Evolutionary conservation across 805 yeast genomes (phyloP), one percentile per base, ranked within the genome.

Genomic region (Candida multigemmis): DNA sequence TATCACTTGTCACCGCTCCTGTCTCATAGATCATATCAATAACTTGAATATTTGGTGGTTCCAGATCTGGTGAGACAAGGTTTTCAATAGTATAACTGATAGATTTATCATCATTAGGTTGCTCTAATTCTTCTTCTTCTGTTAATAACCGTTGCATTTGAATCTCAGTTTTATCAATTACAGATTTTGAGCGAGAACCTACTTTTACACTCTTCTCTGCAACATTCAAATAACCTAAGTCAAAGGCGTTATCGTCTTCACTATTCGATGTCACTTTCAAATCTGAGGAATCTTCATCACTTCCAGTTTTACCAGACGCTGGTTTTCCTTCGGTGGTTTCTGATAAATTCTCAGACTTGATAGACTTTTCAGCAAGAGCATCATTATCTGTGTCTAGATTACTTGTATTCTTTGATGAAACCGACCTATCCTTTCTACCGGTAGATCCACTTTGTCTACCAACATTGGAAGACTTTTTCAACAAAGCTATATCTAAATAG

Each of bases 21-120:
- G 71, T 55, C 36, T 81, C 83, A 40, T 70, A 72, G 23, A 80
- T 67, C 24, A 73, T 46, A 32, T 75, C 77, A 22, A 81, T 59
- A 5, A 74, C 56, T 23, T 56, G 51, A 33, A 71, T 76, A 9
- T 68, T 57, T 4, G 85, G 76, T 9, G 72, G 61, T 2, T 72
- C 66, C 0, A 79, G 58, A 27, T 63, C 56, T 2, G 77, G 71
- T 0, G 74, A 63, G 0, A 77, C 71, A 30, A 77, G 43, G 24
- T 65, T 68, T 38, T 74, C 82, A 23, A 79, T 51, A 2, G 80
- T 72, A 6, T 75, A 26, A 9, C 30, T 16, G 1, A 32, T 27
- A 2, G 34, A 30, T 5, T 33, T 31, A 4, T 40, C 51, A 7
- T 35, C 37, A 9, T 44, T 38, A 6, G 44, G 46, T 12, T 24